phyloP scores from a whole-genome alignment of 139 green algal genomes.

The Spirogloea muscicola region DNA sequence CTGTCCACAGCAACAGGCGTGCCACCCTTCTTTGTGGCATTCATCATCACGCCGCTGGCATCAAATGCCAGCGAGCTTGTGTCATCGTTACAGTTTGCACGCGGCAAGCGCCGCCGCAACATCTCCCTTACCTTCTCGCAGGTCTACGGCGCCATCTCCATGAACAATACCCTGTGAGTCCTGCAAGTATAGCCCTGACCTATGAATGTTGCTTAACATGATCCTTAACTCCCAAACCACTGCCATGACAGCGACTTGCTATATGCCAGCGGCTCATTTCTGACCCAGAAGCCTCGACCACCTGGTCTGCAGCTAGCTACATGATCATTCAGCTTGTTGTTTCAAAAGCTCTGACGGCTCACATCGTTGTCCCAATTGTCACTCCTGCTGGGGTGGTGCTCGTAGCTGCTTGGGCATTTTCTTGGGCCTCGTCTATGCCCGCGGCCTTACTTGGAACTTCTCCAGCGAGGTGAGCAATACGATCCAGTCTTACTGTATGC shows the following conservation, averaged over 20 bases:
- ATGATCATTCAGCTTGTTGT: no score
- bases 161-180: slow-evolving; percentile 70
- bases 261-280: no score
- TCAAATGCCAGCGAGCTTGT: slow-evolving; percentile 56
- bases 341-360: no score
- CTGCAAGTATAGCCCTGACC: no score
- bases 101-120: slow-evolving; percentile 49
- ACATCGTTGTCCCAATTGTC: no score
- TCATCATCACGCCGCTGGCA: slow-evolving; percentile 60
- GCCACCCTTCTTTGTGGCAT: slow-evolving; percentile 64
- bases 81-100: slow-evolving; percentile 30
- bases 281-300: no score
- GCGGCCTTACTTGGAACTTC: slow-evolving; percentile 59
- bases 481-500: no score
- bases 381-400: no score
- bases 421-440: slow-evolving; percentile 58
- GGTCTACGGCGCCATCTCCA: slow-evolving; percentile 64
- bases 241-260: no score
- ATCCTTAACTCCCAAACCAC: no score
- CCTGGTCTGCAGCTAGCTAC: no score
- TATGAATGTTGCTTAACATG: no score
- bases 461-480: slow-evolving; percentile 49
- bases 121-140: slow-evolving; percentile 64
- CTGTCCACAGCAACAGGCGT: slow-evolving; percentile 48
- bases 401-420: slow-evolving; percentile 60